Base-by-base conservation (phyloP, 2,329 filamentous ascomycete genomes). In the Zymoseptoria crescenta region DNA sequence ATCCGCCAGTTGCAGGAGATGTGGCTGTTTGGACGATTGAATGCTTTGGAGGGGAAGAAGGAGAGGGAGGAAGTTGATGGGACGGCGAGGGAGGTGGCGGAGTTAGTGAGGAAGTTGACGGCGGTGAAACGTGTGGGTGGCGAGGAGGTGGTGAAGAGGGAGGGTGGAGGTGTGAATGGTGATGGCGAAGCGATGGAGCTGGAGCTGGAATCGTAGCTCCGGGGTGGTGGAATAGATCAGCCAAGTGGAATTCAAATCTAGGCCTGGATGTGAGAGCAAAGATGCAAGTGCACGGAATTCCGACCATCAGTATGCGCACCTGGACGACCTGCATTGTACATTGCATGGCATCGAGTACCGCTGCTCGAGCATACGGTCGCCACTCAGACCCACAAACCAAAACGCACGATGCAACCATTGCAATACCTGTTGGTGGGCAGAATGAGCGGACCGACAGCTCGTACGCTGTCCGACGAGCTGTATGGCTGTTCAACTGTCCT, bases 11-110 rank as follows among this genome's bases (percentile, higher is more conserved):
- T 88, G 73, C 86, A 87, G 68, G 85, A 87, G 68, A 76, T 83
- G 21, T 87, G 85, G 85, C 75, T 87, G 5, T 87, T 86, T 65
- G 85, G 85, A 2, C 82, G 83, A 59, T 75, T 87, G 50, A 79
- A 86, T 58, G 85, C 83, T 0, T 69, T 86, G 1, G 78, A 70
- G 16, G 65, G 71, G 35, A 76, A 67, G 68, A 75, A 60, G 67
- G 75, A 61, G 66, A 76, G 72, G 71, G 73, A 66, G 59, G 69
- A 70, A 61, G 71, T 79, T 30, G 80, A 83, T 62, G 72, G 74
- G 55, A 75, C 79, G 65, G 78, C 77, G 8, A 72, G 67, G 56
- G 74, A 71, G n/a, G 77, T 84, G 4, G 74, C 76, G 52, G 74
- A 75, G 57, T 71, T 76, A 16, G 66, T 82, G 56, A 71, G 74